phyloP scores from a whole-genome alignment of 164 flowering plant species.

The Platanus orientalis region DNA sequence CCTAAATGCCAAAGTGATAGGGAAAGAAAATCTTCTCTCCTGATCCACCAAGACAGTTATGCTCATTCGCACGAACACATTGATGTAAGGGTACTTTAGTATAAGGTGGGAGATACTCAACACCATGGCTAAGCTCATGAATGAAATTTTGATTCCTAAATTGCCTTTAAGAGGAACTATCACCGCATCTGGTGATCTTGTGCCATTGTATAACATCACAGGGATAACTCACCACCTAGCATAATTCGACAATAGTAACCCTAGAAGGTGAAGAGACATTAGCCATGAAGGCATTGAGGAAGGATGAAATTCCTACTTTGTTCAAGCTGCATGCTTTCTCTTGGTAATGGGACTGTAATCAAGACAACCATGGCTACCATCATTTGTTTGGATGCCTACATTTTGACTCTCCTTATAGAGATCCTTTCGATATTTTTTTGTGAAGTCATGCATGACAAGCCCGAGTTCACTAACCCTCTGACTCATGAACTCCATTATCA shows the following conservation, averaged over 20 bases:
- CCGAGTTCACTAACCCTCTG: background rate
- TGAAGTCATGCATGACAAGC: no score
- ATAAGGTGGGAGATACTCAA: constrained; percentile 13
- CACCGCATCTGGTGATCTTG: no score
- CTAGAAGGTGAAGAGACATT: background rate
- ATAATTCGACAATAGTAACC: constrained; percentile 6
- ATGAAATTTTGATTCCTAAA: constrained; percentile 6
- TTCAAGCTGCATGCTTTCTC: constrained; percentile 12
- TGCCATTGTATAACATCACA: background rate
- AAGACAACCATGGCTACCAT: constrained; percentile 16
- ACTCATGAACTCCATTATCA: no score
- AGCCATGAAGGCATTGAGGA: constrained; percentile 1
- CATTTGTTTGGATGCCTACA: constrained; percentile 13
- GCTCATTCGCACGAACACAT: constrained; percentile 8
- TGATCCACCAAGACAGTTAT: constrained; percentile 18
- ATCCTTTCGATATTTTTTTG: background rate
- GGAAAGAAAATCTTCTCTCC: constrained; percentile 22
- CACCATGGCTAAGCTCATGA: constrained; percentile 5
- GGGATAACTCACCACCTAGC: constrained; percentile 11
- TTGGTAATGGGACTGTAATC: constrained; percentile 19
- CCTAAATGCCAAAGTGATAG: constrained; percentile 42
- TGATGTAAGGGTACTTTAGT: constrained; percentile 13
- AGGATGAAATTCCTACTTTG: background rate
- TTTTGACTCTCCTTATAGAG: no score
- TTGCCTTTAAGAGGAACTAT: constrained; percentile 17